Evolutionary conservation across 192 early-diverging fungal genomes (phyloP).

Genomic region (Fimicolochytrium jonesii): DNA sequence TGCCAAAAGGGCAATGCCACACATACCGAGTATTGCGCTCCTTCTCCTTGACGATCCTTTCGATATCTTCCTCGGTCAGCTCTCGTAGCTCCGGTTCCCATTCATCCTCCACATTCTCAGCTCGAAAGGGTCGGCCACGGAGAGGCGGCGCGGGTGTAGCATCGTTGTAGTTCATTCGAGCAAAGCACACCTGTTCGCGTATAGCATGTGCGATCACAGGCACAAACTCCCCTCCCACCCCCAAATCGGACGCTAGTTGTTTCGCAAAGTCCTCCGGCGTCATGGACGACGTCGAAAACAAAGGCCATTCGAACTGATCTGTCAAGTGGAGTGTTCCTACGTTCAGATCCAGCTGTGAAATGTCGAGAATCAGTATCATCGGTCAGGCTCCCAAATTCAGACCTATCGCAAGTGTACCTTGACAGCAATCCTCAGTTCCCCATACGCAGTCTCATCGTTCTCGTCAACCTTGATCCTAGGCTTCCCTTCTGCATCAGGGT

Average conservation of each 20-base stretch:
- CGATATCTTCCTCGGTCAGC: slow-evolving; percentile 30
- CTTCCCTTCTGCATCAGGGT: slow-evolving; percentile 20
- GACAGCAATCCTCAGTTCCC: slow-evolving; percentile 37
- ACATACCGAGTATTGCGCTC: slow-evolving; percentile 30
- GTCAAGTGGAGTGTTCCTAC: slow-evolving; percentile 73
- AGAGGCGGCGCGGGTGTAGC: slow-evolving; percentile 18
- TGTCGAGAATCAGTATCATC: background rate
- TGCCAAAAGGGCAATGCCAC: background rate
- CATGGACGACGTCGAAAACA: slow-evolving; percentile 50
- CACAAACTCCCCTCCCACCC: slow-evolving; percentile 76
- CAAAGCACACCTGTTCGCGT: slow-evolving; percentile 64
- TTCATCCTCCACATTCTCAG: slow-evolving; percentile 29
- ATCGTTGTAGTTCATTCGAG: slow-evolving; percentile 35
- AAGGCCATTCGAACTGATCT: slow-evolving; percentile 94
- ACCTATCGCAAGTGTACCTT: slow-evolving; percentile 18
- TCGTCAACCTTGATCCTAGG: slow-evolving; percentile 23
- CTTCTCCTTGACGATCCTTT: slow-evolving; percentile 29
- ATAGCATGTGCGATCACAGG: slow-evolving; percentile 70
- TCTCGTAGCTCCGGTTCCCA: slow-evolving; percentile 35
- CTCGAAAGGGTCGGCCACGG: slow-evolving; percentile 20
- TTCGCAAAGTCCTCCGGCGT: slow-evolving; percentile 71
- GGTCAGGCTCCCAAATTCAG: background rate
- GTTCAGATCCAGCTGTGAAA: slow-evolving; percentile 71
- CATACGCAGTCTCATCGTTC: slow-evolving; percentile 15
- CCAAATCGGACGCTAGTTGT: slow-evolving; percentile 64